These are phyloP conservation scores for Cynara cardunculus DNA, from an alignment of 129 eudicot genomes.

Conservation along the genomic window DNA sequence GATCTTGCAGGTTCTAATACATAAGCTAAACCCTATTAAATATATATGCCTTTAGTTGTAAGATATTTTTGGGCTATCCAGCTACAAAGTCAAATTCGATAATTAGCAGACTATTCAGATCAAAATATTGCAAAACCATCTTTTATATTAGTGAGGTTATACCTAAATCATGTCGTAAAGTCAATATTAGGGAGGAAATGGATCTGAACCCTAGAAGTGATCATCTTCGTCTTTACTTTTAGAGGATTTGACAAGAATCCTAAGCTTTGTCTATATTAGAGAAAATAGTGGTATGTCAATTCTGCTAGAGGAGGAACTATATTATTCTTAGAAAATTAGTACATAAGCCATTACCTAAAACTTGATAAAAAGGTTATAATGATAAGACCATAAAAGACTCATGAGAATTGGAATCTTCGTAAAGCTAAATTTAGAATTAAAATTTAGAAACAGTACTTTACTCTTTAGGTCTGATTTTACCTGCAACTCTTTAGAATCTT, in stretches of 20 bases:
- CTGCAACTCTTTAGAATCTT: slow-evolving; percentile 23
- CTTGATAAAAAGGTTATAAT: neutral
- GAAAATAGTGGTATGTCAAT: neutral
- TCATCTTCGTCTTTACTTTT: neutral
- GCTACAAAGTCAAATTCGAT: too few relatives aligned
- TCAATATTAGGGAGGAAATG: neutral
- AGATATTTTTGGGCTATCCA: too few relatives aligned
- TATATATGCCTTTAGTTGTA: neutral
- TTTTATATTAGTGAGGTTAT: neutral
- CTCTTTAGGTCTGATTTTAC: slow-evolving; percentile 22
- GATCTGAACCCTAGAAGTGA: neutral
- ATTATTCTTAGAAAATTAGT: neutral
- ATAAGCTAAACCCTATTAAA: neutral
- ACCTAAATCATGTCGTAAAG: neutral
- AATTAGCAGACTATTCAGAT: neutral
- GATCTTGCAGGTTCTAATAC: neutral
- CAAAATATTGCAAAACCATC: neutral
- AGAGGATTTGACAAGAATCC: neutral
- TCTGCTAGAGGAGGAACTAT: neutral
- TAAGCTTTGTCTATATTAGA: neutral
- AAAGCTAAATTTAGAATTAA: neutral
- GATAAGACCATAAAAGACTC: neutral
- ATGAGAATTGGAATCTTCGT: neutral
- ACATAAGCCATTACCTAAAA: neutral
- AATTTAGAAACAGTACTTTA: neutral